phyloP scores from a whole-genome alignment of 2,329 filamentous ascomycete species.

The Botrytis squamosa region DNA sequence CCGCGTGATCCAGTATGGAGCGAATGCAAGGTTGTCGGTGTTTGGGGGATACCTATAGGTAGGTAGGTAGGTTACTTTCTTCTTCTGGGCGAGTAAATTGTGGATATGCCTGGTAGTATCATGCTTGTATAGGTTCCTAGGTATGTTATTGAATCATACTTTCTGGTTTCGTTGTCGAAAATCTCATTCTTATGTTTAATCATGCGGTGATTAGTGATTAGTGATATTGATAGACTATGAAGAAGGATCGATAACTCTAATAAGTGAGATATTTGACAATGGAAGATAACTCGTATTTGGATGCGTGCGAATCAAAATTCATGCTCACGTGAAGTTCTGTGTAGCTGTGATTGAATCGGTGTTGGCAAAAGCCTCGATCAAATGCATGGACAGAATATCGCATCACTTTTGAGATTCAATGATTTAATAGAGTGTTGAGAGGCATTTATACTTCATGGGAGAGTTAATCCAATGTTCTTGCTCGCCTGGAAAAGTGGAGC shows the following conservation, averaged over 20 bases:
- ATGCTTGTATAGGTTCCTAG: neutral
- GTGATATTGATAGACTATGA: neutral
- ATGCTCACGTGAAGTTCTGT: neutral
- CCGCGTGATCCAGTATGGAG: neutral
- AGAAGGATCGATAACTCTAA: neutral
- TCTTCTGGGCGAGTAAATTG: neutral
- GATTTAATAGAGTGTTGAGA: neutral
- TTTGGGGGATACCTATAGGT: neutral
- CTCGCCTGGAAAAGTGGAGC: neutral
- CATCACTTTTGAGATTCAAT: neutral
- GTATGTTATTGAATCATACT: neutral
- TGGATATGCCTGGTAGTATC: neutral
- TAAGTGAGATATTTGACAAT: neutral
- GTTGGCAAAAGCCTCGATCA: neutral
- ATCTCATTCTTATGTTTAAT: neutral
- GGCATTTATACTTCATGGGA: neutral
- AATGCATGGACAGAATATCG: no score
- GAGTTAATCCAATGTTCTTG: neutral
- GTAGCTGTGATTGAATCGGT: neutral
- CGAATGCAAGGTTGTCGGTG: neutral
- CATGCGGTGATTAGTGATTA: neutral
- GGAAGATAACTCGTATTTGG: neutral
- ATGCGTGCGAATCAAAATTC: neutral
- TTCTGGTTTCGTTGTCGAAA: neutral
- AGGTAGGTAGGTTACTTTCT: neutral